Evolutionary conservation across 257 asterid genomes (phyloP), one percentile per base, ranked within the genome.

Genomic region (Ophiorrhiza pumila): DNA sequence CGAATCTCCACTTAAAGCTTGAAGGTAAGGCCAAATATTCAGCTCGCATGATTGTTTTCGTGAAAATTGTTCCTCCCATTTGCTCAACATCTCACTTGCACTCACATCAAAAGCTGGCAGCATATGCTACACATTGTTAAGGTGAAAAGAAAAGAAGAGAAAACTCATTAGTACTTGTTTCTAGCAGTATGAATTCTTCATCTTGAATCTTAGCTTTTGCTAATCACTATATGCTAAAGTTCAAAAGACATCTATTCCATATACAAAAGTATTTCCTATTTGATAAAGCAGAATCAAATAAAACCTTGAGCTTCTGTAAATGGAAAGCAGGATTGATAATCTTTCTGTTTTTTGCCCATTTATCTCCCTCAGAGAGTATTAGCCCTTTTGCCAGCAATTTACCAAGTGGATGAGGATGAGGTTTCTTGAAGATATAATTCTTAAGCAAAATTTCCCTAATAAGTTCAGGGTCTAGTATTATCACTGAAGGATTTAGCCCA

Each of bases 1-100:
- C 11, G 79, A 85, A 58, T 82, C 89, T 20, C 83, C 42, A 0
- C 84, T 43, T 67, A 86, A 55, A 6, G 55, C 70, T 66, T 84
- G 82, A 35, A 86, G 71, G 31, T 66, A 32, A 50, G 88, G 91
- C 88, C 88, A 86, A 39, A 84, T 80, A 58, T 86, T 83, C 61
- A 86, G 49, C 73, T 84, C 85, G 2, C 70, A 37, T 0, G 78
- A 78, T 22, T 80, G 80, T 53, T 67, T 76, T 0, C 60, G 42
- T 2, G 81, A 67, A 25, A 80, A 32, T 35, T 63, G 20, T 14
- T 71, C 61, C 22, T 80, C 87, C 91, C 87, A 84, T 77, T 80
- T 80, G n/a, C 69, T 46, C 75, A 86, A 3, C 76, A 80, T 79
- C 39, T 86, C 88, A 2, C 46, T 69, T 3, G 79, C 75, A 55